Evolutionary conservation across 805 yeast genomes (phyloP).

Genomic region (Starmerella stigmatis): DNA sequence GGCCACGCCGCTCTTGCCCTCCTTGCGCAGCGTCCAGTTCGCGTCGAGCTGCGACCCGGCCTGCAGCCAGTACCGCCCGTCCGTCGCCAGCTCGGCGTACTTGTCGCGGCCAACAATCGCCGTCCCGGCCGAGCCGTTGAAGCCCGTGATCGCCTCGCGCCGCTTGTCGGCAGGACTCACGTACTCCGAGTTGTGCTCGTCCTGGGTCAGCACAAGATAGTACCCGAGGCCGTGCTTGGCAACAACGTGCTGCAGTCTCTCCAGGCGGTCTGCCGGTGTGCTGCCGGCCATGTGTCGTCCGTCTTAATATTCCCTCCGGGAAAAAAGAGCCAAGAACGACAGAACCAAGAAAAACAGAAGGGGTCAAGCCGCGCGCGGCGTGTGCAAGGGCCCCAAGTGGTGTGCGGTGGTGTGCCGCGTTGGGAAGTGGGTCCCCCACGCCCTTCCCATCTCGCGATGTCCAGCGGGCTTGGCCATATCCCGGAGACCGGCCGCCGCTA

Average conservation of each 20-base stretch:
- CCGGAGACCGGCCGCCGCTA: background rate
- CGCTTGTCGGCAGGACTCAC: conserved; percentile 74
- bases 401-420: background rate
- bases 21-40: conserved; percentile 73
- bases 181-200: conserved; percentile 88
- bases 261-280: conserved; percentile 4
- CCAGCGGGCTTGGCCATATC: background rate
- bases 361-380: no score
- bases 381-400: no score
- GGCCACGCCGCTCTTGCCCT: conserved; percentile 58
- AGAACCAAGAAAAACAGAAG: no score
- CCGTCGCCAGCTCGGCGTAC: conserved; percentile 76
- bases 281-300: background rate
- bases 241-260: conserved; percentile 36
- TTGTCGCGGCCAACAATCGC: conserved; percentile 60
- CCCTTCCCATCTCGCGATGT: no score
- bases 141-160: conserved; percentile 69
- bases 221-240: conserved; percentile 51
- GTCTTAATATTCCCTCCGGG: no score
- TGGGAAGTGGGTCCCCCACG: no score
- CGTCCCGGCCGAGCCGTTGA: conserved; percentile 87
- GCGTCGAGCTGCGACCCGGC: conserved; percentile 72
- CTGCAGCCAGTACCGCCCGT: conserved; percentile 89
- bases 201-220: conserved; percentile 77
- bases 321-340: no score